Percentiles rank a stretch among this genome's conserved stretches.
phyloP scores from a whole-genome alignment of 768 basidiomycete genomes.

The Trametes coccinea region DNA sequence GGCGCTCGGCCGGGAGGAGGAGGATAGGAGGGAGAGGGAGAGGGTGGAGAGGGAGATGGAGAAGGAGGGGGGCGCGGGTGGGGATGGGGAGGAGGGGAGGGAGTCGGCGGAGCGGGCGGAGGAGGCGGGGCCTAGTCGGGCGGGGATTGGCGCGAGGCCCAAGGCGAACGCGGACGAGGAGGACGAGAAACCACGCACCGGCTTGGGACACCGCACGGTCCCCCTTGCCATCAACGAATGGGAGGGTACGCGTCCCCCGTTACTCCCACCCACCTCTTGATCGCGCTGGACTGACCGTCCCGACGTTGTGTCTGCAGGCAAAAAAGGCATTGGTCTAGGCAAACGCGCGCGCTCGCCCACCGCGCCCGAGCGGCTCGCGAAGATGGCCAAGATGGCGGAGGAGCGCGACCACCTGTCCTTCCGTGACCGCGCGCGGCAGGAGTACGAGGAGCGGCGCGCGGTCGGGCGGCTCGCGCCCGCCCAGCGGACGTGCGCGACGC shows the following conservation, averaged over 20 bases:
- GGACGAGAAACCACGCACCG: not conserved
- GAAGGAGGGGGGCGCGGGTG: not conserved
- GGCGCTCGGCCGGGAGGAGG: conserved; percentile 56
- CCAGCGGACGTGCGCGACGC: conserved; percentile 68
- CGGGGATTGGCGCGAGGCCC: conserved; percentile 14
- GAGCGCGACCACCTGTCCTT: conserved; percentile 56
- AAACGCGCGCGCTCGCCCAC: conserved; percentile 71
- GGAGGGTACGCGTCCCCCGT: conserved; percentile 56
- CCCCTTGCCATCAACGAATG: conserved; percentile 81
- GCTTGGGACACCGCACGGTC: conserved; percentile 50
- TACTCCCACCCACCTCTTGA: not conserved
- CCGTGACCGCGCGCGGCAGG: conserved; percentile 67
- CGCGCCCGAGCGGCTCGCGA: conserved; percentile 62
- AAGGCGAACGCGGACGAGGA: conserved; percentile 5
- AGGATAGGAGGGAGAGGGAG: conserved; percentile 23
- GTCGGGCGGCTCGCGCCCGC: conserved; percentile 70
- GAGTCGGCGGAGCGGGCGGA: not conserved
- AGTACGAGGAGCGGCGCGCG: conserved; percentile 76
- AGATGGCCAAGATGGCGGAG: conserved; percentile 69
- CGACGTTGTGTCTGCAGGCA: conserved; percentile 48
- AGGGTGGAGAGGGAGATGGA: not conserved
- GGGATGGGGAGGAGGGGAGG: not conserved
- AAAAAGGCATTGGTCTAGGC: conserved; percentile 69
- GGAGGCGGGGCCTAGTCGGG: conserved; percentile 9
- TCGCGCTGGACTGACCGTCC: no score